These are phyloP conservation scores for Porphyrellus sp. DNA, from an alignment of 1,284 basidiomycete genomes.

Conservation along the genomic window DNA sequence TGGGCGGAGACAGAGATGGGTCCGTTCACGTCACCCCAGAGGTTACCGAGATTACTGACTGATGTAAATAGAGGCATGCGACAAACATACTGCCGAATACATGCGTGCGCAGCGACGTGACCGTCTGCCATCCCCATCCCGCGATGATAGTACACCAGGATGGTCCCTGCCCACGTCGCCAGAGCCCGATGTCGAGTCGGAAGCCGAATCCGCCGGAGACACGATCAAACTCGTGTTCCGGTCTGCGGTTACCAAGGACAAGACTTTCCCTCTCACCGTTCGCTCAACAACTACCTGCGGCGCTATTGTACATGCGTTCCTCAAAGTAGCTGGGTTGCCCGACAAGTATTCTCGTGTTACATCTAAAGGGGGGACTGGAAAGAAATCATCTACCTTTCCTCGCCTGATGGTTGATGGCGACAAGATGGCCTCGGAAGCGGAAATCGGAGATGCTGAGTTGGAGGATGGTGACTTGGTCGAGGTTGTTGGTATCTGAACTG, in stretches of 20 bases:
- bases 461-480: conserved; percentile 78
- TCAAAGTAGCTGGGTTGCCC: conserved; percentile 59
- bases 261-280: conserved; percentile 61
- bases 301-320: conserved; percentile 65
- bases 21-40: conserved; percentile 33
- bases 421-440: conserved; percentile 50
- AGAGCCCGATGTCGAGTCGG: conserved; percentile 41
- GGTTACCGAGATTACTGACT: conserved; percentile 10
- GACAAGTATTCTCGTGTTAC: conserved; percentile 47
- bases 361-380: conserved; percentile 30
- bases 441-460: conserved; percentile 62
- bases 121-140: conserved; percentile 27
- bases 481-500: conserved; percentile 55
- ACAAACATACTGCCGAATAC: conserved; percentile 58
- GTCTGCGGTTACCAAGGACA: conserved; percentile 45
- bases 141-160: conserved; percentile 6
- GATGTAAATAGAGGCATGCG: conserved; percentile 54
- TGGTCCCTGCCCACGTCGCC: conserved; percentile 16
- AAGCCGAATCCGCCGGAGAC: conserved; percentile 40
- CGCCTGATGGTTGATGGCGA: conserved; percentile 65
- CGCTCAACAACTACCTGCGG: conserved; percentile 71
- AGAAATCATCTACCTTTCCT: conserved; percentile 40
- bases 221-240: conserved; percentile 65
- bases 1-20: conserved; percentile 66
- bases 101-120: conserved; percentile 44